phyloP scores from a whole-genome alignment of 2,329 filamentous ascomycete species.

The Aspergillus aculeatinus region DNA sequence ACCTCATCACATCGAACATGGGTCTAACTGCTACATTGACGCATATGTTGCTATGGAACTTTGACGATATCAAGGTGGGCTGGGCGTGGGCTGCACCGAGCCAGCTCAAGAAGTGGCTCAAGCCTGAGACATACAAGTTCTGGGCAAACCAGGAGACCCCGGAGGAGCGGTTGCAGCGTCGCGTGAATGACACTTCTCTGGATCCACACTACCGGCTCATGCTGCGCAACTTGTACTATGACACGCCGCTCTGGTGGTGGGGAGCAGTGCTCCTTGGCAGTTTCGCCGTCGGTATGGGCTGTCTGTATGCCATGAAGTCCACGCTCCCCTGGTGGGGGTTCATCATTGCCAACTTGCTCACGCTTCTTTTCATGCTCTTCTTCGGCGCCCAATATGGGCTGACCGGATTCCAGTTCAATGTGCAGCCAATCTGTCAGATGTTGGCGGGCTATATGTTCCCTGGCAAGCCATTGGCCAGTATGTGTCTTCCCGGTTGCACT shows the following conservation, averaged over 20 bases:
- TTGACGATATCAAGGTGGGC: constrained; percentile 2
- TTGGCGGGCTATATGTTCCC: constrained; percentile 7
- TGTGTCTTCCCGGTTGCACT: not conserved
- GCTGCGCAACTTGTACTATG: not conserved
- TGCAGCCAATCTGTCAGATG: constrained; percentile 7
- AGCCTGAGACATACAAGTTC: constrained; percentile 5
- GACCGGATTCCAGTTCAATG: constrained; percentile 5
- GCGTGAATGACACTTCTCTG: not conserved
- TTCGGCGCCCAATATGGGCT: constrained; percentile 4
- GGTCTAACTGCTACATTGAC: constrained; percentile 3
- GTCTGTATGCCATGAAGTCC: constrained; percentile 6
- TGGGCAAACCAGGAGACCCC: constrained; percentile 4
- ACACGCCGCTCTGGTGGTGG: constrained; percentile 6
- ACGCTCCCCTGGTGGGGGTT: constrained; percentile 7
- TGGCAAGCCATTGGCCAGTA: constrained; percentile 3
- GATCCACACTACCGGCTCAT: constrained; percentile 6
- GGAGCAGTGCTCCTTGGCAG: not conserved
- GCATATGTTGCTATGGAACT: constrained; percentile 4
- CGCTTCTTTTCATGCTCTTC: constrained; percentile 6
- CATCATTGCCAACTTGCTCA: constrained; percentile 3
- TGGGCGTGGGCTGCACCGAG: constrained; percentile 4
- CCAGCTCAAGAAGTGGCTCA: constrained; percentile 4
- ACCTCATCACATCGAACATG: constrained; percentile 9
- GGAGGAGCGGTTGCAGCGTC: not conserved
- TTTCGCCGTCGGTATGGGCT: constrained; percentile 2